Evolutionary conservation across 106 monocot species (phyloP).

Genomic region (Amphibolis antarctica): DNA sequence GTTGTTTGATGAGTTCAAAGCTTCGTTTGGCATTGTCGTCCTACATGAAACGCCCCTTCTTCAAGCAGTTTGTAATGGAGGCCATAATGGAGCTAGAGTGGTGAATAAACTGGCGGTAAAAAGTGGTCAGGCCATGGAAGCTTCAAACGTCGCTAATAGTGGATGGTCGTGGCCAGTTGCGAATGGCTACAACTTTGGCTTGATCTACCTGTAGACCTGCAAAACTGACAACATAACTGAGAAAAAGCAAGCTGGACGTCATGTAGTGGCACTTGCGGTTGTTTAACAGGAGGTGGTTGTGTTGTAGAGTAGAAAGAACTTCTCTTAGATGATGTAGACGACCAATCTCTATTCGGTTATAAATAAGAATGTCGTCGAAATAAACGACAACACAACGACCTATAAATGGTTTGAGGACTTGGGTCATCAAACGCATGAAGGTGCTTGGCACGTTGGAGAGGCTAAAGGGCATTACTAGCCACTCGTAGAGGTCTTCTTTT

Average conservation of each 20-base stretch:
- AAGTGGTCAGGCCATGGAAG: constrained; percentile 1
- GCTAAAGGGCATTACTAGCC: not conserved
- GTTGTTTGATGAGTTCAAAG: not conserved
- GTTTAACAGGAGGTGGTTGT: not conserved
- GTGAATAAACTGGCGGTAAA: not conserved
- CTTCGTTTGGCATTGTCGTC: not conserved
- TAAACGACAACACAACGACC: not conserved
- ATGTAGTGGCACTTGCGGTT: not conserved
- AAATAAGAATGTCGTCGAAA: constrained; percentile 7
- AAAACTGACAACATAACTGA: not conserved
- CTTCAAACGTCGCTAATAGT: not conserved
- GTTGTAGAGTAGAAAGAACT: too few species aligned
- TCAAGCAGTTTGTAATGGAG: constrained; percentile 1
- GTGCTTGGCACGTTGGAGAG: constrained; percentile 2
- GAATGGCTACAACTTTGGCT: not conserved
- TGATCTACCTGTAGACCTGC: not conserved
- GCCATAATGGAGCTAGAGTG: not conserved
- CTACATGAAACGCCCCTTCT: not conserved
- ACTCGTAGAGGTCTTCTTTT: constrained; percentile 2
- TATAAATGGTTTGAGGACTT: not conserved
- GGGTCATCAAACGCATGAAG: constrained; percentile 2
- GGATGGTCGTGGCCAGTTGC: not conserved
- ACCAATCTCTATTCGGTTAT: not conserved
- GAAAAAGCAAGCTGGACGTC: not conserved
- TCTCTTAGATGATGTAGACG: too few species aligned